These are phyloP conservation scores for Boletellus deceptivus DNA, from an alignment of 1,284 basidiomycete genomes.

Conservation along the genomic window DNA sequence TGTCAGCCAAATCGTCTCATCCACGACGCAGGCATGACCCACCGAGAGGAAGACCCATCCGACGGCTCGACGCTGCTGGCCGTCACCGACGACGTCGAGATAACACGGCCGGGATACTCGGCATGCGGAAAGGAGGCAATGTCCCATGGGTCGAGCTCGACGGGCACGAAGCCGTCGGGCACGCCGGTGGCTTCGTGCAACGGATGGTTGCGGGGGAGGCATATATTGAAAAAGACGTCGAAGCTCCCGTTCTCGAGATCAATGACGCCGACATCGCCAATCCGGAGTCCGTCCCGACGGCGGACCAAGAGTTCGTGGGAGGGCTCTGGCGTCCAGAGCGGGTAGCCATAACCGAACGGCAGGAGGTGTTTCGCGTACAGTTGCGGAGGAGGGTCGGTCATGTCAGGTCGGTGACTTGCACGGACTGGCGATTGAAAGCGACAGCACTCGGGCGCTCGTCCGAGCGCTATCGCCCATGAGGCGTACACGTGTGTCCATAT, in stretches of 20 bases:
- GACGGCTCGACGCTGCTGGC: slow-evolving; percentile 1
- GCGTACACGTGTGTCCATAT: background rate
- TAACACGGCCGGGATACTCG: slow-evolving; percentile 10
- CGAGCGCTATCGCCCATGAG: background rate
- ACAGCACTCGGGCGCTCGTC: background rate
- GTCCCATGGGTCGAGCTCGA: slow-evolving; percentile 7
- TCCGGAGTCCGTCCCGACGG: slow-evolving; percentile 18
- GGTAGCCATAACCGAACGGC: slow-evolving; percentile 28
- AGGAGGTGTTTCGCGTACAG: slow-evolving; percentile 15
- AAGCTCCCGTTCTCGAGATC: slow-evolving; percentile 24
- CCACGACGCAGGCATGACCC: background rate
- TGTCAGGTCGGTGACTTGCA: background rate
- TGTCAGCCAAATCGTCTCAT: background rate
- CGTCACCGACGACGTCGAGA: slow-evolving; percentile 9
- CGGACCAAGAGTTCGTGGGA: slow-evolving; percentile 16
- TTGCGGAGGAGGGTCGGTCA: slow-evolving; percentile 9
- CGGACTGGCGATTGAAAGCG: background rate
- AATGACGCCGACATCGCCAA: slow-evolving; percentile 32
- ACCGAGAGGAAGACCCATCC: background rate
- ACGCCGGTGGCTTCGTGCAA: slow-evolving; percentile 13
- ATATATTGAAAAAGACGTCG: slow-evolving; percentile 32
- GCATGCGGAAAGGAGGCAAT: slow-evolving; percentile 1
- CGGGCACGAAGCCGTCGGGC: slow-evolving; percentile 10
- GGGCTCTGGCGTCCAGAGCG: slow-evolving; percentile 30
- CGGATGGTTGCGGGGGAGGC: slow-evolving; percentile 11